Conservation (phyloP, 768 basidiomycete genomes). For the Amanita thiersii region DNA sequence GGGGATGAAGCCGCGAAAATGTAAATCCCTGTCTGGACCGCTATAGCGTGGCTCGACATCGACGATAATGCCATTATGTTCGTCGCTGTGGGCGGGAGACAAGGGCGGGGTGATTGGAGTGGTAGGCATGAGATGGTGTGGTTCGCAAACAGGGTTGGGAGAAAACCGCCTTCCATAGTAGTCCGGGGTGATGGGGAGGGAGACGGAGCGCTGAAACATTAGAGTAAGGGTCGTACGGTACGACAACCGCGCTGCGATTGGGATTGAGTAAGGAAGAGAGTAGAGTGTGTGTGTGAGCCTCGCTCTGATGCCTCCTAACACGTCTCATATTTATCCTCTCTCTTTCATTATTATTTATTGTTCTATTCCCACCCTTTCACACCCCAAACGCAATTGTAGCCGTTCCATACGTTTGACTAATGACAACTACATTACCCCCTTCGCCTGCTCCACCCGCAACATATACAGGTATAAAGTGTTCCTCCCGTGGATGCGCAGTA, state of each 20-base stretch:
- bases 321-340: too few relatives aligned
- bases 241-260: conserved; percentile 4
- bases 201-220: conserved; percentile 23
- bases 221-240: conserved; percentile 18
- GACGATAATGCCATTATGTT: conserved; percentile 25
- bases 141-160: conserved; percentile 17
- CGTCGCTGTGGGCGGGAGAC: conserved; percentile 43
- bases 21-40: conserved; percentile 13
- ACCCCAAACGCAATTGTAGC: conserved; percentile 63
- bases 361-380: too few relatives aligned
- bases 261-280: conserved; percentile 2
- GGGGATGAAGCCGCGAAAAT: conserved; percentile 2
- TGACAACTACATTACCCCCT: conserved; percentile 37
- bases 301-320: too few relatives aligned
- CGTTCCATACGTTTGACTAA: conserved; percentile 47
- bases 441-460: conserved; percentile 70
- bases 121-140: conserved; percentile 35
- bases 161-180: conserved; percentile 18
- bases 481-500: conserved; percentile 63
- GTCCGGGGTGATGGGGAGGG: conserved; percentile 20
- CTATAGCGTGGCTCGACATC: conserved; percentile 30
- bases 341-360: too few relatives aligned
- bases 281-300: too few relatives aligned
- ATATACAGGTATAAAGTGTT: conserved; percentile 78
- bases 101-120: conserved; percentile 68